A percentile compares a stretch with the other conserved stretches of the same genome.
These are phyloP conservation scores for Russula dissimulans DNA, from an alignment of 768 basidiomycete genomes.

Conservation along the genomic window DNA sequence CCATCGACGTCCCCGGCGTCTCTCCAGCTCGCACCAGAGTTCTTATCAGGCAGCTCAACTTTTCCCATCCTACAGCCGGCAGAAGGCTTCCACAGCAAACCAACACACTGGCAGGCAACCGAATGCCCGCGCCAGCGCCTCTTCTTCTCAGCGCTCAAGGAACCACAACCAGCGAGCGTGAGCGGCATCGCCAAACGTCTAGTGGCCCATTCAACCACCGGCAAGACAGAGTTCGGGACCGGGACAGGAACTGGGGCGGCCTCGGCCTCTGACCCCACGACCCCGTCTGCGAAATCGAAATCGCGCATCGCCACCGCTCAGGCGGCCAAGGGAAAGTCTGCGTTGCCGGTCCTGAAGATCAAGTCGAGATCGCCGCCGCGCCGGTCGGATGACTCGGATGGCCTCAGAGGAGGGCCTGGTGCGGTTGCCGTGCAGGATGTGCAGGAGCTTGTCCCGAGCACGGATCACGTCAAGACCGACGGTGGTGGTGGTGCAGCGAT, in stretches of 20 bases:
- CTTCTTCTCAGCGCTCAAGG: constrained; percentile 10
- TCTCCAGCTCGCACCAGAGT: constrained; percentile 15
- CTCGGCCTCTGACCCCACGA: neutral
- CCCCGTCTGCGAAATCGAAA: neutral
- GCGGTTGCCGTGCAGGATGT: no score
- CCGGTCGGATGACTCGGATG: no score
- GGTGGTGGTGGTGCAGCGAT: no score
- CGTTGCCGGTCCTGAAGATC: neutral
- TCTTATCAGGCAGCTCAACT: constrained; percentile 16
- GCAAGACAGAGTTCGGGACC: neutral
- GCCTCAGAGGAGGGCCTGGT: no score
- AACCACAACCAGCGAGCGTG: neutral
- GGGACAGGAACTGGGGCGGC: no score
- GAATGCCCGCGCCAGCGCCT: constrained; percentile 9
- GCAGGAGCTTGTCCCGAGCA: neutral
- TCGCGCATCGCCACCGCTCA: neutral
- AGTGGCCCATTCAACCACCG: neutral
- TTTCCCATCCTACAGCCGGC: constrained; percentile 13
- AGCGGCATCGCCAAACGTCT: constrained; percentile 8
- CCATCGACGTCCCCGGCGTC: neutral
- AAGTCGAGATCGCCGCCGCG: neutral
- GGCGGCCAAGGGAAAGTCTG: neutral
- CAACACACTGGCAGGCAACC: neutral
- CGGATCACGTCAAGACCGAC: neutral
- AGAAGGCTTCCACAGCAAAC: constrained; percentile 14